A percentile compares a stretch with the other conserved stretches of the same genome.
Evolutionary conservation across 805 yeast genomes (phyloP).

Genomic region (Ogataea salicorniae): DNA sequence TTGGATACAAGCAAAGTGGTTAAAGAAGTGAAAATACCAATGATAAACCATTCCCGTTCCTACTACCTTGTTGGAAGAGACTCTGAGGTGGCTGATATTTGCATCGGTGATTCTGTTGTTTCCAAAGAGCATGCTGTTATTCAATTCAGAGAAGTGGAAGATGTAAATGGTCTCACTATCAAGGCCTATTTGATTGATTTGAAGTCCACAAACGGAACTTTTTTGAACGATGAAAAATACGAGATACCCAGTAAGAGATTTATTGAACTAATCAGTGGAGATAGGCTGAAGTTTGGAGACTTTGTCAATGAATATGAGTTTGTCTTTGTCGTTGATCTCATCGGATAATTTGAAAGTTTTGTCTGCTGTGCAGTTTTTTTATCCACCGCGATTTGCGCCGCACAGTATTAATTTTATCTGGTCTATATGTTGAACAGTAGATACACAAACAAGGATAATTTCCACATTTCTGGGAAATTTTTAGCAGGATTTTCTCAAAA

Average conservation of each 20-base stretch:
- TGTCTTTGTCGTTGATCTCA: conserved; percentile 14
- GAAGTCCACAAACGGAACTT: conserved; percentile 28
- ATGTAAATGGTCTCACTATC: background rate
- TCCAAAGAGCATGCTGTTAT: conserved; percentile 27
- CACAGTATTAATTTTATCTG: no score
- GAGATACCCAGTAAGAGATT: conserved; percentile 23
- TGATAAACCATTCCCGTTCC: conserved; percentile 19
- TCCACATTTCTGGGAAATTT: no score
- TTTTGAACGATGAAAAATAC: conserved; percentile 20
- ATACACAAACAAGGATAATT: no score
- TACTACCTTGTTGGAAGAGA: conserved; percentile 25
- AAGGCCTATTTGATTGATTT: conserved; percentile 25
- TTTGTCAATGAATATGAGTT: conserved; percentile 20
- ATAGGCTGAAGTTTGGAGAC: conserved; percentile 25
- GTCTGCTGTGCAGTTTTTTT: no score
- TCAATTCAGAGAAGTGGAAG: conserved; percentile 19
- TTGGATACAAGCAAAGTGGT: conserved; percentile 3
- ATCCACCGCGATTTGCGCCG: no score
- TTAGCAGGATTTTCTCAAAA: no score
- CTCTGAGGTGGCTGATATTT: conserved; percentile 14
- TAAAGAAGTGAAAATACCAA: conserved; percentile 12
- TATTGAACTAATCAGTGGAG: conserved; percentile 23
- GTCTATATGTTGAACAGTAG: no score
- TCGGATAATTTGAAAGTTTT: background rate
- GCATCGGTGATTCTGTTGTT: conserved; percentile 16